Evolutionary conservation across 768 basidiomycete species (phyloP), one percentile per base, ranked within the genome.

Genomic region (Psilocybe azurescens): DNA sequence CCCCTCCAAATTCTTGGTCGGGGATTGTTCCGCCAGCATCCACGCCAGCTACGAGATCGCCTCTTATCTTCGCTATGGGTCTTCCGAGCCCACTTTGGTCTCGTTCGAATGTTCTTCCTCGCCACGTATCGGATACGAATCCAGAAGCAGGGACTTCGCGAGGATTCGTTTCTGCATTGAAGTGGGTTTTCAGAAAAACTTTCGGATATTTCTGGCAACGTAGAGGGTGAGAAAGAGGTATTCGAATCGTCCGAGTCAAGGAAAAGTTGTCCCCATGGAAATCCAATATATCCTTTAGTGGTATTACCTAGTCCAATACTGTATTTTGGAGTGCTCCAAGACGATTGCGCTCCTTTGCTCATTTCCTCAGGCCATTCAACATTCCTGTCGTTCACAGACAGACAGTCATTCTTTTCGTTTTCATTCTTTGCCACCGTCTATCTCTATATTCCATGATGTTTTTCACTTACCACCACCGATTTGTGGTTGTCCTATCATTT

Each of bases 391-490:
- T 61, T 61, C 32, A 39, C 60, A 49, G 20, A n/a, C n/a, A n/a
- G n/a, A 46, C 55, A 3, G 54, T 61, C 60, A 53, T 58, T 60
- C 61, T 44, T 49, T 59, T 62, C 58, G 39, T 58, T 53, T 58
- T 59, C 44, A 38, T 58, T 48, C 60, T 66, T 44, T 56, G 29
- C 56, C 46, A 18, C 62, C 56, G 49, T 53, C 33, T 58, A 38
- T 60, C 49, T 38, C 62, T 63, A 60, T 49, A 55, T 47, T 67
- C 53, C 33, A 53, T 44, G 36, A 67, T 65, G 70, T 69, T 64
- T 46, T 53, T 67, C 64, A 20, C 67, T 70, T 65, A 60, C 61
- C 61, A 61, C 61, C 68, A 69, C 55, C 52, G 61, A 46, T 38
- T 59, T 59, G 56, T 33, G 51, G 52, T 64, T 67, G 53, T 65